phyloP scores from a whole-genome alignment of 1,139 yeast species.

The Yamadazyma epiphylla region DNA sequence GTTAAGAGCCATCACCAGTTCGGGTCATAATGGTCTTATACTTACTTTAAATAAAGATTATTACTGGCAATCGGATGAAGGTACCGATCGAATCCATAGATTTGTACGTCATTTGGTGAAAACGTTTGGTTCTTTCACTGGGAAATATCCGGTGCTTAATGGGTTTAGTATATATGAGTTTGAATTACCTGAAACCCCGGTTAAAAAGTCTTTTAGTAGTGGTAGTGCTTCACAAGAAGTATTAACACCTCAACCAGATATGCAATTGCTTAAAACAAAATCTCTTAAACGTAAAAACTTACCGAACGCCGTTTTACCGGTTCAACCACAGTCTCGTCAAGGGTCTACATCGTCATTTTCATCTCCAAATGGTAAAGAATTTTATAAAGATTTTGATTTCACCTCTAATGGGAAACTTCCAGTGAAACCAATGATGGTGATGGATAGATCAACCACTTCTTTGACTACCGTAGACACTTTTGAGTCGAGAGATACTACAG shows the following conservation, averaged over 20 bases:
- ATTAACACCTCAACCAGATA: slow-evolving; percentile 22
- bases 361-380: slow-evolving; percentile 10
- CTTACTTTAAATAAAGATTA: slow-evolving; percentile 72
- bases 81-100: slow-evolving; percentile 54
- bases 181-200: slow-evolving; percentile 29
- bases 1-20: slow-evolving; percentile 51
- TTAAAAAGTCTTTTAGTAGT: slow-evolving; percentile 12
- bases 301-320: slow-evolving; percentile 23
- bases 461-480: no score
- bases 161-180: slow-evolving; percentile 36
- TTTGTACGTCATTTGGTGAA: slow-evolving; percentile 63
- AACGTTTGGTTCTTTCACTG: slow-evolving; percentile 64
- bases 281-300: slow-evolving; percentile 24
- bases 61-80: slow-evolving; percentile 78
- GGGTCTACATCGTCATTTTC: slow-evolving; percentile 8
- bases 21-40: slow-evolving; percentile 53
- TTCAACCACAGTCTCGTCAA: slow-evolving; percentile 16
- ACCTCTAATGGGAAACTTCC: slow-evolving; percentile 44
- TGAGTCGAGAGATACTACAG: neutral
- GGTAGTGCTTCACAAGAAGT: slow-evolving; percentile 11
- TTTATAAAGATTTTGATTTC: slow-evolving; percentile 37
- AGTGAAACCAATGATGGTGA: slow-evolving; percentile 39
- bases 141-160: slow-evolving; percentile 56
- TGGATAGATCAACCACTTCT: slow-evolving; percentile 15
- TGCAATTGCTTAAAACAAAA: slow-evolving; percentile 21